Base-by-base conservation (phyloP, 805 yeast genomes). In the Kluyveromyces nonfermentans region DNA sequence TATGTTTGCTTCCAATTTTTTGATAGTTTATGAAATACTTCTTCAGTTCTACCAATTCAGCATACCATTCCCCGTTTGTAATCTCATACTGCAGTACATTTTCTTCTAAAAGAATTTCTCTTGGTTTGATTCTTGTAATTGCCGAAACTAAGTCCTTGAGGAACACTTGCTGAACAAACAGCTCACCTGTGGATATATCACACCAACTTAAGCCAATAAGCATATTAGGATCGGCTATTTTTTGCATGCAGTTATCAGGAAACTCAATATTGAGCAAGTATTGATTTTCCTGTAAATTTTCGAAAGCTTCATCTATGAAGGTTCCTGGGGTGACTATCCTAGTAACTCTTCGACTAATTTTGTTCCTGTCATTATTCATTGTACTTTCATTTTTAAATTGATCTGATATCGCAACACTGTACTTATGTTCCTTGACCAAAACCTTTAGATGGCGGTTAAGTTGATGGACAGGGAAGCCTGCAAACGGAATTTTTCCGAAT, bases 311-410 rank as follows among this genome's bases (percentile, higher is more conserved):
- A 55, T 86, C 96, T 9, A 90, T 75, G 30, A 90, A 72, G 0
- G 97, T 90, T 0, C 98, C 98, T 0, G 97, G 96, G 0, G 97
- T 82, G 1, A 93, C 77, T 7, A 90, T 77, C 35, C 97, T 68
- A 6, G 86, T 73, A 0, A 93, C 78, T 30, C 85, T 80, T 37
- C 98, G 69, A 35, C 74, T 75, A 17, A 82, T 73, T 33, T 58
- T 60, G 25, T 65, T 67, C 4, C 52, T 54, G 36, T 67, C 71
- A 42, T 60, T 57, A 7, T 62, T 67, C 1, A 59, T 54, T 0
- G 46, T 43, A 4, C 41, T 18, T 1, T 62, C 60, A 22, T 54
- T 57, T 37, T 52, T 55, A 37, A 65, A 70, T 62, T 90, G 94
- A 52, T 85, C 93, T n/a, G 86, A 77, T 6, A 89, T 71, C 0